A percentile compares a stretch with the other conserved stretches of the same genome.
Conservation (phyloP, 805 yeast species). For the Saturnispora dispora region DNA sequence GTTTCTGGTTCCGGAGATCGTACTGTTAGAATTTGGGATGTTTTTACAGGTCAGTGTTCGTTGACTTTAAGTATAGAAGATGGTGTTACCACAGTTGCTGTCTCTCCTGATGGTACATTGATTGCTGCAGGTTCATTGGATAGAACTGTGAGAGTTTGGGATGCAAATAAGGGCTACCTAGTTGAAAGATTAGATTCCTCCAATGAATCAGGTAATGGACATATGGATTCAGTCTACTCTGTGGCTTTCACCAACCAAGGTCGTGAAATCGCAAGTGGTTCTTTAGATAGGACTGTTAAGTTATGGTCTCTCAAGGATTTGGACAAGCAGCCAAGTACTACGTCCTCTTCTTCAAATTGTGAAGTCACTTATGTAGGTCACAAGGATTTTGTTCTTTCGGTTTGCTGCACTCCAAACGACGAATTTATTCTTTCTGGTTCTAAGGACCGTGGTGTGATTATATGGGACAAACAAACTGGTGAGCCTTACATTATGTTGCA, state of each 20-base stretch:
- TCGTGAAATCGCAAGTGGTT: slow-evolving; percentile 86
- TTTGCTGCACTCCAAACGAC: slow-evolving; percentile 88
- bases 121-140: slow-evolving; percentile 97
- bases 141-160: slow-evolving; percentile 95
- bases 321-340: slow-evolving; percentile 37
- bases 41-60: slow-evolving; percentile 80
- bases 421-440: slow-evolving; percentile 90
- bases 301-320: slow-evolving; percentile 80
- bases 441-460: slow-evolving; percentile 92
- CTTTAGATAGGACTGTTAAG: slow-evolving; percentile 91
- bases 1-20: slow-evolving; percentile 96
- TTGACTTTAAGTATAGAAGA: slow-evolving; percentile 87
- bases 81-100: slow-evolving; percentile 97
- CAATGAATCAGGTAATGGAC: slow-evolving; percentile 82
- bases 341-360: slow-evolving; percentile 44
- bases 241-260: slow-evolving; percentile 92
- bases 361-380: slow-evolving; percentile 93
- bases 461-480: slow-evolving; percentile 91
- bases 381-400: slow-evolving; percentile 89
- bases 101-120: slow-evolving; percentile 86
- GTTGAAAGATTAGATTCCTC: slow-evolving; percentile 91
- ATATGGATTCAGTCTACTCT: slow-evolving; percentile 90
- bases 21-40: slow-evolving; percentile 94
- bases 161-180: slow-evolving; percentile 80
- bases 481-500: slow-evolving; percentile 91